Evolutionary conservation across 768 basidiomycete genomes (phyloP), one percentile per base, ranked within the genome.

Genomic region (Lactifluus piperatus): DNA sequence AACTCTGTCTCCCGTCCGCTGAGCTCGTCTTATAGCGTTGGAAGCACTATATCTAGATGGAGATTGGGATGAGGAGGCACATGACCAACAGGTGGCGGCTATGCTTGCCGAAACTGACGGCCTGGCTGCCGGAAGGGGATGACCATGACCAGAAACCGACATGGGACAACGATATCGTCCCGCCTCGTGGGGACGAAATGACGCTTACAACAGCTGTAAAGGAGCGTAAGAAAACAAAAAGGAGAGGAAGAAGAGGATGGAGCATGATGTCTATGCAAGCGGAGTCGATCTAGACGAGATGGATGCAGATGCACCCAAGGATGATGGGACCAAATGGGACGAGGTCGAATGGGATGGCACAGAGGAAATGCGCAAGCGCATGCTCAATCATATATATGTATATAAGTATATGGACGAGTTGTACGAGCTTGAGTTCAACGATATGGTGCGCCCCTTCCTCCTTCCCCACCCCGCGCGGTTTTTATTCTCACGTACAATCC

Each of bases 321-420:
- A 6, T 67, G 29, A 18, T n/a, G 54, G 34, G 49, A 22, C 5
- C 1, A 5, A 9, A 29, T 56, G 72, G 47, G 76, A 81, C 37
- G 82, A 80, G 5, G 83, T 83, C 20, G 88, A 89, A 62, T 90
- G 88, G 85, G 84, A 85, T 65, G 89, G 88, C 1, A 91, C 89
- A 18, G 90, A 94, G 68, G 90, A 89, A 67, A 91, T 90, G 82
- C 80, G 90, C 54, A 92, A 93, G 71, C 76, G 79, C 51, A 86
- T 86, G 66, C 71, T 94, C 58, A 83, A 94, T 54, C 78, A 91
- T n/a, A n/a, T n/a, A n/a, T n/a, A n/a, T n/a, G n/a, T n/a, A n/a
- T n/a, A n/a, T n/a, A n/a, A n/a, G 68, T 91, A 94, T 67, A 88
- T 97, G 88, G 88, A 93, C 61, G 90, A 93, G 70, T 76, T 98